Evolutionary conservation across 129 eudicot species (phyloP), one percentile per base, ranked within the genome.

Genomic region (Chrysanthemum lavandulifolium): DNA sequence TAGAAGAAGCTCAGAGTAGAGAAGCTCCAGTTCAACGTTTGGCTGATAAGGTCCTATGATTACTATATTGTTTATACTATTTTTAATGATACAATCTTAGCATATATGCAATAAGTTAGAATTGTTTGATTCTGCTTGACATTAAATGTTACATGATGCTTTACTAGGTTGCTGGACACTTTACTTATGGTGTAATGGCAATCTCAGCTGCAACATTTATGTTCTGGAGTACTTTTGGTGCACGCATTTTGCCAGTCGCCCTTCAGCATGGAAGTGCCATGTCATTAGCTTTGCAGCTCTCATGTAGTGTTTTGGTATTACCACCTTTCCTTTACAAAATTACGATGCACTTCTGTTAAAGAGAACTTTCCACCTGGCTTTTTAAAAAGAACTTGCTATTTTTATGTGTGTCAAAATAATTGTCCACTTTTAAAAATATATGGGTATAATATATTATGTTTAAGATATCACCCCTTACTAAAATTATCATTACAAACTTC

Each of bases 11-110:
- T 61, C 99, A 95, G 75, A 83, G 89, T 74, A 90, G 97, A 84
- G 99, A 95, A 83, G 97, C 97, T 79, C 99, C 99, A 25, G 94
- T 90, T 48, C 99, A 95, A 78, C 94, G 97, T 69, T 73, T 95
- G 80, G 99, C 99, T 77, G 99, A 95, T 79, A 95, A 90, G 97
- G 97, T 91, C 47, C 51, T 43, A 65, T 52, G 33, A 57, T 56
- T 56, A 55, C 11, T 8, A 54, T 54, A 9, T 40, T 25, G 4
- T 12, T 65, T 65, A 43, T 27, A n/a, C 10, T 11, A 13, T 65
- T 54, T n/a, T 14, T 10, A 67, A 14, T 45, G 48, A 67, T 27
- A 13, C 18, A 45, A 66, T 56, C 59, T 57, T 33, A 40, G 7
- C 45, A 40, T 40, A 40, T 40, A 40, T 40, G 45, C 45, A 40